Conservation (phyloP, 257 asterid species). For the Przewalskia tangutica region DNA sequence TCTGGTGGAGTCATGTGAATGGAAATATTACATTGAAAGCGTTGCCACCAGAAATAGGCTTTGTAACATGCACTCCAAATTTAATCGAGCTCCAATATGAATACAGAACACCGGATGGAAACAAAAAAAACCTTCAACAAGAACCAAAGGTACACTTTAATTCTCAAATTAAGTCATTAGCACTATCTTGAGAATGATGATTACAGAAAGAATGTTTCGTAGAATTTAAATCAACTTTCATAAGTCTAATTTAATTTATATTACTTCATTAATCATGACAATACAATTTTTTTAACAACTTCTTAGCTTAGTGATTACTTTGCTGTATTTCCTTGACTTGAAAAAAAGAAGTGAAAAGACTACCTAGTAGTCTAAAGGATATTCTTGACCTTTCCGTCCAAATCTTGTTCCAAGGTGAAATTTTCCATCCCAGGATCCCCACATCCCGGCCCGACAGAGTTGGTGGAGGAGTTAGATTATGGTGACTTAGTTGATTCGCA, state of each 20-base stretch:
- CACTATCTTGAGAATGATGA: slow-evolving; percentile 11
- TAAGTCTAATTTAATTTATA: not conserved
- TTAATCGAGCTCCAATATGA: no score
- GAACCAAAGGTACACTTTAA: slow-evolving; percentile 2
- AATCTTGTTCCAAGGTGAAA: no score
- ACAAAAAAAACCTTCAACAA: not conserved
- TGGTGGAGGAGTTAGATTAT: no score
- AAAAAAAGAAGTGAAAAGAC: not conserved
- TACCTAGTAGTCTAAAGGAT: not conserved
- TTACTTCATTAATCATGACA: no score
- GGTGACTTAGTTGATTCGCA: no score
- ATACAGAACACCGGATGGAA: no score
- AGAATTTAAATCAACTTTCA: not conserved
- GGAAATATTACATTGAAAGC: no score
- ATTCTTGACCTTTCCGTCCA: not conserved
- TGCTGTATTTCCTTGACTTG: slow-evolving; percentile 16
- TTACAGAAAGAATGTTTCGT: not conserved
- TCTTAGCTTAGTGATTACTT: not conserved
- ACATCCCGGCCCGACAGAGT: no score
- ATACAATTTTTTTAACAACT: not conserved
- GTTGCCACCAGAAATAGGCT: no score
- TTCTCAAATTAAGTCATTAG: not conserved
- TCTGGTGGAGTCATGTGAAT: no score
- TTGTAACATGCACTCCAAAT: no score
- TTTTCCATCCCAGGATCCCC: no score